Conservation (phyloP, 108 stramenopile species). For the Nannochloropsis salina region DNA sequence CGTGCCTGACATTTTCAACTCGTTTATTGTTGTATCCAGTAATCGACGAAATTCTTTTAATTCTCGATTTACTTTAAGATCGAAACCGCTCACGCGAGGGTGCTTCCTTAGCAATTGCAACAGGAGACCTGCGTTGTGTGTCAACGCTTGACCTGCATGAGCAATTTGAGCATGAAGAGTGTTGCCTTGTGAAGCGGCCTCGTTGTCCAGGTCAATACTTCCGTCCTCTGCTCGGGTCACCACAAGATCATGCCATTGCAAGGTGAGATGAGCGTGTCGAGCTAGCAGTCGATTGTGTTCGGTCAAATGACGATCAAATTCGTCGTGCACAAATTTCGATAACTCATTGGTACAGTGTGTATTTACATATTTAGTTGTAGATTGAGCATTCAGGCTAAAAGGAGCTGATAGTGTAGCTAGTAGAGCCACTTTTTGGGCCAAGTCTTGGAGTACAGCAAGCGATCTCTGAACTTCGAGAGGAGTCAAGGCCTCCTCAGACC, state of each 20-base stretch:
- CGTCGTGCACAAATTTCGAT: background rate
- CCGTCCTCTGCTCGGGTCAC: background rate
- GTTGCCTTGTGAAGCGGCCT: background rate
- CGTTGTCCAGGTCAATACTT: background rate
- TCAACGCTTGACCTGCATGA: background rate
- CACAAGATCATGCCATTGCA: background rate
- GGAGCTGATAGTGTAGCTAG: background rate
- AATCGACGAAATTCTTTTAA: background rate
- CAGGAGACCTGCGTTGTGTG: constrained; percentile 1
- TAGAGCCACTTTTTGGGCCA: constrained; percentile 1
- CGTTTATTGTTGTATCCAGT: background rate
- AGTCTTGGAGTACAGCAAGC: background rate
- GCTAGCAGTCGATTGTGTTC: background rate
- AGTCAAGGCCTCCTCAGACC: background rate
- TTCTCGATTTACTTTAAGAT: background rate
- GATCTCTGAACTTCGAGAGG: background rate
- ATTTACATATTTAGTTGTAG: background rate
- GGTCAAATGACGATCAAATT: background rate
- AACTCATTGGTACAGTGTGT: constrained; percentile 10
- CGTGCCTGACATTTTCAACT: constrained; percentile 15
- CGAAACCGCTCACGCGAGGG: background rate
- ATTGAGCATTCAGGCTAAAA: background rate
- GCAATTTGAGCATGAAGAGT: background rate
- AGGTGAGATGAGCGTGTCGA: background rate
- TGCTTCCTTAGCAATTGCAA: background rate